Conservation (phyloP, 75 land plant genomes). For the Azolla pinnata region DNA sequence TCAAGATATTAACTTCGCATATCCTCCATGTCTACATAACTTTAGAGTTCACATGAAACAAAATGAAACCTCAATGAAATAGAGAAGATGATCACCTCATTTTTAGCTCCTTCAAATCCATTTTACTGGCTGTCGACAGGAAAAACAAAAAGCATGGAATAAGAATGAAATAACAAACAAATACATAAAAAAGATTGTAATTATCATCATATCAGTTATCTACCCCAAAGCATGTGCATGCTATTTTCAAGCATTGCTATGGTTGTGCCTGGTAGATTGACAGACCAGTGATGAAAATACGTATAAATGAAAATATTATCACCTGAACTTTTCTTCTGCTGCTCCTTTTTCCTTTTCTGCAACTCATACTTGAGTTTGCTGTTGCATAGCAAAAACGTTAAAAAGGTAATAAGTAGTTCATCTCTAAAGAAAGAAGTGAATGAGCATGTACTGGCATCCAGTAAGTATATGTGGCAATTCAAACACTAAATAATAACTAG, state of each 20-base stretch:
- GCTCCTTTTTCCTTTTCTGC: slow-evolving; percentile 84
- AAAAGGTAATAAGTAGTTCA: background rate
- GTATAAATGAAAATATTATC: background rate
- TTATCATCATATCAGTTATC: background rate
- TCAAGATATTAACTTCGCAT: too few relatives aligned
- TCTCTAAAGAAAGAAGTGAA: background rate
- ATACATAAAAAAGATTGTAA: too few relatives aligned
- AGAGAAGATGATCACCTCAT: slow-evolving; percentile 48
- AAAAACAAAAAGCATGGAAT: background rate
- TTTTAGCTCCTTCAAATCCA: slow-evolving; percentile 87
- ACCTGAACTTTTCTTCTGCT: slow-evolving; percentile 87
- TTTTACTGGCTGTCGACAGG: slow-evolving; percentile 44
- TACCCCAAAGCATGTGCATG: too few relatives aligned
- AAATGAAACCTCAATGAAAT: background rate
- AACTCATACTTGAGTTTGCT: slow-evolving; percentile 81
- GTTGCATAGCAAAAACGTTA: slow-evolving; percentile 9
- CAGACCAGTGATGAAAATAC: too few relatives aligned
- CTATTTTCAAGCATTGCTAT: too few relatives aligned
- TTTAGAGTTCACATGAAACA: background rate
- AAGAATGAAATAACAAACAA: too few relatives aligned
- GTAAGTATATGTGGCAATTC: background rate
- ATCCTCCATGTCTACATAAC: too few relatives aligned
- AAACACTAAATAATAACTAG: background rate
- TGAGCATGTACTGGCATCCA: background rate
- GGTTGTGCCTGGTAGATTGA: too few relatives aligned